Evolutionary conservation across 305 asterid species (phyloP), one percentile per base, ranked within the genome.

Genomic region (Plantago coronopus): DNA sequence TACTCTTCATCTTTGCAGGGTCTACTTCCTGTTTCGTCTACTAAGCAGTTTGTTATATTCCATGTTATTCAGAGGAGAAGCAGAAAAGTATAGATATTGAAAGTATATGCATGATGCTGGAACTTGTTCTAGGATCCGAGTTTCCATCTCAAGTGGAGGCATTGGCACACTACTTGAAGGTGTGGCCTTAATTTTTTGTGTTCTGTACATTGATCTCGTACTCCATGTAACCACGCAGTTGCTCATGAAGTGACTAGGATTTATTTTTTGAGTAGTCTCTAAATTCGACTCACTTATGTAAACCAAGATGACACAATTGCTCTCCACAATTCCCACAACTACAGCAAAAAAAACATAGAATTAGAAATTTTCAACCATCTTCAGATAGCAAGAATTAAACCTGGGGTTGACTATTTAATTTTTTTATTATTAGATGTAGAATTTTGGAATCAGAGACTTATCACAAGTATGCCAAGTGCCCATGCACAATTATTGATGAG

Each of bases 81-180:
- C 98, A 86, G 78, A 91, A 83, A 67, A 76, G 81, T 69, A 22
- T 89, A 45, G 97, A 86, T 79, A 78, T 83, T 5, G 97, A 91
- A 54, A 81, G 87, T 67, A 74, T 78, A 38, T 89, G 96, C 69
- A 44, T 78, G 47, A 73, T 91, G 78, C 72, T 91, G 68, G 94
- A 84, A 66, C 85, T 89, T 59, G 88, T 91, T 65, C 77, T 91
- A 45, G 89, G 89, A 54, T 61, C 84, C 13, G 76, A 80, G 59
- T 89, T 71, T 76, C 77, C 74, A 40, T 68, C 77, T 61, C 96
- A 86, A 74, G 84, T 89, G 17, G 86, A 89, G 64, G 69, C 85
- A 34, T 79, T 91, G 54, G 65, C 16, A 64, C 84, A 83, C 73
- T 91, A 80, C 69, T 86, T 89, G 37, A 75, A 89, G 97, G 98